Conservation (phyloP, 805 yeast species). For the Dipodascus albidus region DNA sequence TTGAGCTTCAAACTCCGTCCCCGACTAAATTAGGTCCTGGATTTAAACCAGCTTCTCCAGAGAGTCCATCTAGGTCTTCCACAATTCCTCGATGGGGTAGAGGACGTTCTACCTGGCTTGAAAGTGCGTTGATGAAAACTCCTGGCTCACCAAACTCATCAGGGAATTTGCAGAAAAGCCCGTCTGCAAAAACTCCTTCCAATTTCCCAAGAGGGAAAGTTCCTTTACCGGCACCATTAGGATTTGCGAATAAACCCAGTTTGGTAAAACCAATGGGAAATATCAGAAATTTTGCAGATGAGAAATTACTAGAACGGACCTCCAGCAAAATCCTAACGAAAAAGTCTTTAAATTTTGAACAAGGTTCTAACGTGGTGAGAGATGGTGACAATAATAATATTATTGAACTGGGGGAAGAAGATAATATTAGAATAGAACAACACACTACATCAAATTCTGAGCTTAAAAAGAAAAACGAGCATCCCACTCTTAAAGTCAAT, state of each 20-base stretch:
- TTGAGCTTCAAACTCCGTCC: not conserved
- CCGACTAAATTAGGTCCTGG: not conserved
- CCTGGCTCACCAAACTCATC: not conserved
- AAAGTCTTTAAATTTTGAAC: not conserved
- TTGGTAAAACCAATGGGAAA: not conserved
- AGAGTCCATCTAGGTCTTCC: not conserved
- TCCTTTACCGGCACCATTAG: not conserved
- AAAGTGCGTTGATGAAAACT: slow-evolving; percentile 17
- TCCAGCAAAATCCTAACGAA: not conserved
- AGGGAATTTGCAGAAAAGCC: slow-evolving; percentile 5
- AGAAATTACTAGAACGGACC: not conserved
- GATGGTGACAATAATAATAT: not conserved
- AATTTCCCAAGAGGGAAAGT: not conserved
- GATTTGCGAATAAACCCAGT: not conserved
- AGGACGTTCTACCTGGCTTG: slow-evolving; percentile 6
- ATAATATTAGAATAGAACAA: not conserved
- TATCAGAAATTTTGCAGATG: not conserved
- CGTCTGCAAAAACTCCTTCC: not conserved
- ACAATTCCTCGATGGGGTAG: not conserved
- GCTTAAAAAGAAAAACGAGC: not conserved
- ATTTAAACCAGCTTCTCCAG: not conserved
- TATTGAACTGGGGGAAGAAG: not conserved
- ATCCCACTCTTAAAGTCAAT: not conserved
- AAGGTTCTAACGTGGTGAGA: not conserved
- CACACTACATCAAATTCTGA: not conserved